phyloP scores from a whole-genome alignment of 1,284 basidiomycete species.

The Abortiporus biennis region DNA sequence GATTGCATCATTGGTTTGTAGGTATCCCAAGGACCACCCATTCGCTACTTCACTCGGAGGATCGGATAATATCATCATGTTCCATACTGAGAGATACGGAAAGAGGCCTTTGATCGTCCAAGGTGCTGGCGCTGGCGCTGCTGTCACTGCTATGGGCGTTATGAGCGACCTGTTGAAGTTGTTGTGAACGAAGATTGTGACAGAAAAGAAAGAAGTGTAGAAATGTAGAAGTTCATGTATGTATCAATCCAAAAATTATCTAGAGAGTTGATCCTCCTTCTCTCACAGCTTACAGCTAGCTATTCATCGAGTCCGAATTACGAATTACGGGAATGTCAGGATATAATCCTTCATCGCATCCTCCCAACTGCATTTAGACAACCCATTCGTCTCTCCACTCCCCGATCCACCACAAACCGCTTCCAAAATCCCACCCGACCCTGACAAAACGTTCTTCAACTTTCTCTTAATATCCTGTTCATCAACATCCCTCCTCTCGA shows the following conservation, averaged over 20 bases:
- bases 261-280: too few species aligned
- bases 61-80: slow-evolving; percentile 97
- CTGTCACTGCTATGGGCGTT: slow-evolving; percentile 98
- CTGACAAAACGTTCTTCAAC: slow-evolving; percentile 28
- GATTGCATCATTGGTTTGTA: too few species aligned
- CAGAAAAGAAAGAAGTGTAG: background rate
- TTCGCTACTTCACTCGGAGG: slow-evolving; percentile 95
- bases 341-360: slow-evolving; percentile 54
- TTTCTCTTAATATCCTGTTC: slow-evolving; percentile 17
- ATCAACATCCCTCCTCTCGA: background rate
- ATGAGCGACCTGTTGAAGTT: slow-evolving; percentile 76
- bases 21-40: slow-evolving; percentile 85
- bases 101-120: slow-evolving; percentile 87
- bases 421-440: slow-evolving; percentile 28
- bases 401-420: slow-evolving; percentile 43
- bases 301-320: too few species aligned
- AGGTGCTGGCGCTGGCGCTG: slow-evolving; percentile 93
- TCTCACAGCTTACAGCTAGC: too few species aligned
- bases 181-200: too few species aligned
- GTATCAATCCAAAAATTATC: background rate
- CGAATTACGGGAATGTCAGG: slow-evolving; percentile 57
- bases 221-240: background rate
- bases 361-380: slow-evolving; percentile 57
- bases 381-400: slow-evolving; percentile 27
- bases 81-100: slow-evolving; percentile 88